Percentiles rank a stretch among this genome's conserved stretches.
Evolutionary conservation across 495 filamentous ascomycete genomes (phyloP).

Genomic region (Darksidea phi): DNA sequence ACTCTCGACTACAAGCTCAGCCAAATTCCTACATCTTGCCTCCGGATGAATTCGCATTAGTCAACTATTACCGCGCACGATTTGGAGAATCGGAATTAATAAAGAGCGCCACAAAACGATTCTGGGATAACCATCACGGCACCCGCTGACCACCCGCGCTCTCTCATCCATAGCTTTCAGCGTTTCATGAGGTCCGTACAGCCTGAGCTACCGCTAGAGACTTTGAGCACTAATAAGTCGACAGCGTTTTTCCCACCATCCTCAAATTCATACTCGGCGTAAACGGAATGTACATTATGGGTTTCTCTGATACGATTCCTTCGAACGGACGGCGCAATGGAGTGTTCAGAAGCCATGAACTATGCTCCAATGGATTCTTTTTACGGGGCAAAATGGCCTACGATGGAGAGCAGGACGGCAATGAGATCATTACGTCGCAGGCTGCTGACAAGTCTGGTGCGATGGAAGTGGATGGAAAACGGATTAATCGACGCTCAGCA

Average conservation of each 20-base stretch:
- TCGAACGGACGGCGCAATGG: conserved; percentile 6
- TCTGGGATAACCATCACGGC: conserved; percentile 51
- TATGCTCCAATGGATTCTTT: not conserved
- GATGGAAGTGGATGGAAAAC: not conserved
- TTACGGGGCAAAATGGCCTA: not conserved
- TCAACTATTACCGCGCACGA: conserved; percentile 68
- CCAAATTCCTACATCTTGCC: conserved; percentile 65
- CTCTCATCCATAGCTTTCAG: not conserved
- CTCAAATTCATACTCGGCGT: not conserved
- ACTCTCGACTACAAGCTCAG: conserved; percentile 58
- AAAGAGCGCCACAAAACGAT: conserved; percentile 47
- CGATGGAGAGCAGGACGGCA: not conserved
- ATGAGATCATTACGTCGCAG: not conserved
- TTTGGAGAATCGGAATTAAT: conserved; percentile 53
- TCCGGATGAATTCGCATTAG: conserved; percentile 71
- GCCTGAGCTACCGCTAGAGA: not conserved
- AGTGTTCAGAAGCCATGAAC: not conserved
- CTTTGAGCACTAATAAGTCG: not conserved
- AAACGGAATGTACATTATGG: not conserved
- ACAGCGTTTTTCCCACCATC: conserved; percentile 8
- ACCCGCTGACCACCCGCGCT: conserved; percentile 2
- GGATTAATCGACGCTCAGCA: not conserved
- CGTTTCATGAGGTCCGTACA: conserved; percentile 4
- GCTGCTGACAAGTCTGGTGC: not conserved
- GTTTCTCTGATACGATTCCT: conserved; percentile 11